Base-by-base conservation (phyloP, 2,329 filamentous ascomycete species). In the Paraconiothyrium sp. region DNA sequence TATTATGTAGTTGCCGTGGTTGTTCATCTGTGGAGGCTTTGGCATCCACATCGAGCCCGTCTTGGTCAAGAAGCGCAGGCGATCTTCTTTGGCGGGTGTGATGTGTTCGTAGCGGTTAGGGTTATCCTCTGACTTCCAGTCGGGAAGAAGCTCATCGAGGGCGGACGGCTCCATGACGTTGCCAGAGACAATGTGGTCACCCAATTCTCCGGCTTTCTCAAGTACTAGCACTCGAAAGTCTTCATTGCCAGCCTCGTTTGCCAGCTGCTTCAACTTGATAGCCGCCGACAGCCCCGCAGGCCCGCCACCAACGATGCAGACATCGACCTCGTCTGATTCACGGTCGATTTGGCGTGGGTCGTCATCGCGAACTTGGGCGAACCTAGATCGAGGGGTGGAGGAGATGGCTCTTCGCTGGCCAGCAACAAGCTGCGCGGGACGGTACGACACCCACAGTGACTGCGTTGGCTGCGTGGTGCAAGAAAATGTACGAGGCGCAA, bases 1-100 rank as follows among this genome's bases (percentile, higher is more conserved):
- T 74, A 99, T 89, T 69, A 99, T 99, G 79, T 96, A 98, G 81
- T 99, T 99, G 69, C 95, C 95, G 73, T 97, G 88, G 78, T 99
- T 99, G 83, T 94, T 89, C 95, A 99, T 99, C 82, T 98, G 95
- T 35, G 95, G 95, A 48, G 95, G 95, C 13, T 90, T 89, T 1
- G 94, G 95, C 57, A 98, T 84, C 6, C 93, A 92, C 60, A 97
- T 88, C 0, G 93, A 84, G 64, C 84, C 84, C 57, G 85, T 91
- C 82, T 94, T 91, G 50, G 94, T 98, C 63, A 99, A 85, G 80
- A 97, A 97, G 70, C 92, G 90, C 94, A 99, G 97, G 80, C 89
- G 90, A 74, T 99, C 95, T 54, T 83, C 83, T 65, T 88, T 90
- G 4, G 93, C 94, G 22, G 93, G 90, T 1, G 95, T 99, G 61